These are phyloP conservation scores for Fraxinus dipetala DNA, from an alignment of 305 asterid species.

Conservation along the genomic window DNA sequence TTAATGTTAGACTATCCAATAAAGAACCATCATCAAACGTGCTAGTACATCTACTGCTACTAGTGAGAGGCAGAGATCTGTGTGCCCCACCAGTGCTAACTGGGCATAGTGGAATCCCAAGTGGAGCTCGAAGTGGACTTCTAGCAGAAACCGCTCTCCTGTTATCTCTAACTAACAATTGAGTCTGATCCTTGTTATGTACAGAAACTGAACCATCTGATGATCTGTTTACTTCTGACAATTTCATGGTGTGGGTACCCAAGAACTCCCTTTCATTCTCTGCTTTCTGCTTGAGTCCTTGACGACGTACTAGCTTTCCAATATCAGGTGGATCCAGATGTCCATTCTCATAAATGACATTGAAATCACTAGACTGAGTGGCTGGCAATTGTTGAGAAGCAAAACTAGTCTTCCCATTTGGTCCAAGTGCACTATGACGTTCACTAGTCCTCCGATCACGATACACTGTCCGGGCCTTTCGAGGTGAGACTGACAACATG, in stretches of 20 bases:
- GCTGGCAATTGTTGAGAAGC: constrained; percentile 33
- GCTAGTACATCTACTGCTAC: constrained; percentile 43
- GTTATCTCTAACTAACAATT: constrained; percentile 40
- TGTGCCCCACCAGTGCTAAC: constrained; percentile 65
- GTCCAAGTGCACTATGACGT: constrained; percentile 59
- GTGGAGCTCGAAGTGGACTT: constrained; percentile 77
- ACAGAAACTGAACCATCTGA: constrained; percentile 48
- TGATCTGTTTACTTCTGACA: constrained; percentile 37
- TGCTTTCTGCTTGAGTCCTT: constrained; percentile 34
- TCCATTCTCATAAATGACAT: constrained; percentile 50
- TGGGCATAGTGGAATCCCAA: constrained; percentile 69
- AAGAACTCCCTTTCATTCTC: constrained; percentile 33
- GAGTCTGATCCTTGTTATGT: constrained; percentile 38
- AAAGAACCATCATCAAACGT: constrained; percentile 42
- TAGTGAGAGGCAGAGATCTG: constrained; percentile 44
- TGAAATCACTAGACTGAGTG: constrained; percentile 40
- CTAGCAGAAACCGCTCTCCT: constrained; percentile 47
- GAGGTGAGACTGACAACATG: constrained; percentile 64
- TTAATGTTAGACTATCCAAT: constrained; percentile 51
- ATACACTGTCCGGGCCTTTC: constrained; percentile 56
- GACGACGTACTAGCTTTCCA: constrained; percentile 29
- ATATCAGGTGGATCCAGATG: constrained; percentile 38
- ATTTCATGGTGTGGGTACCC: constrained; percentile 19
- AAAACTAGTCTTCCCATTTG: constrained; percentile 49
- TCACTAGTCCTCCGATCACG: constrained; percentile 57